Percentiles rank a stretch among this genome's conserved stretches.
Conservation (phyloP, 2,329 filamentous ascomycete genomes). For the Zymoseptoria pseudotritici region DNA sequence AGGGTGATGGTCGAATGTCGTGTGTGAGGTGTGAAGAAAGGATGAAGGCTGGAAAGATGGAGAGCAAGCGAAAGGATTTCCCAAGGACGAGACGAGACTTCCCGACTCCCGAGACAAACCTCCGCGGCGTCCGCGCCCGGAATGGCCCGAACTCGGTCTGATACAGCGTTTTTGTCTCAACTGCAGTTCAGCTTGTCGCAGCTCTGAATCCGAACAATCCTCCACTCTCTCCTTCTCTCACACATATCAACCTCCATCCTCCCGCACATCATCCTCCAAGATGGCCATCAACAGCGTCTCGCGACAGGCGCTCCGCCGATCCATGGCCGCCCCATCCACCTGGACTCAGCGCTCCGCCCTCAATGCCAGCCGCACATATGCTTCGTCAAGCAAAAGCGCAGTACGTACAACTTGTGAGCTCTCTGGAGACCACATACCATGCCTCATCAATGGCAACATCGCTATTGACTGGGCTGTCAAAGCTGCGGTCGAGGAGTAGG, state of each 20-base stretch:
- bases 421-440: background rate
- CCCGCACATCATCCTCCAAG: slow-evolving; percentile 14
- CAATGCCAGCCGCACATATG: slow-evolving; percentile 84
- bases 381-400: slow-evolving; percentile 84
- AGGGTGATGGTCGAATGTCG: background rate
- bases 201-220: background rate
- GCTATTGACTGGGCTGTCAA: background rate
- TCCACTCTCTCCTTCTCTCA: slow-evolving; percentile 5
- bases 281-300: slow-evolving; percentile 28
- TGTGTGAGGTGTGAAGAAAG: too few species aligned
- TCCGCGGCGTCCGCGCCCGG: too few species aligned
- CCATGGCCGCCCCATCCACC: slow-evolving; percentile 59
- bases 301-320: slow-evolving; percentile 73
- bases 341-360: slow-evolving; percentile 55
- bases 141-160: background rate
- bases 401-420: slow-evolving; percentile 43
- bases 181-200: background rate
- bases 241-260: slow-evolving; percentile 9
- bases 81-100: background rate
- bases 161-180: background rate
- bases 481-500: background rate
- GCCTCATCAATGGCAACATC: background rate
- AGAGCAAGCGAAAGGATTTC: background rate
- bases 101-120: too few species aligned
- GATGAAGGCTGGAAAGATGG: too few species aligned